Evolutionary conservation across 176 grass and related monocot species (phyloP), one percentile per base, ranked within the genome.

Genomic region (Oryza nivara): DNA sequence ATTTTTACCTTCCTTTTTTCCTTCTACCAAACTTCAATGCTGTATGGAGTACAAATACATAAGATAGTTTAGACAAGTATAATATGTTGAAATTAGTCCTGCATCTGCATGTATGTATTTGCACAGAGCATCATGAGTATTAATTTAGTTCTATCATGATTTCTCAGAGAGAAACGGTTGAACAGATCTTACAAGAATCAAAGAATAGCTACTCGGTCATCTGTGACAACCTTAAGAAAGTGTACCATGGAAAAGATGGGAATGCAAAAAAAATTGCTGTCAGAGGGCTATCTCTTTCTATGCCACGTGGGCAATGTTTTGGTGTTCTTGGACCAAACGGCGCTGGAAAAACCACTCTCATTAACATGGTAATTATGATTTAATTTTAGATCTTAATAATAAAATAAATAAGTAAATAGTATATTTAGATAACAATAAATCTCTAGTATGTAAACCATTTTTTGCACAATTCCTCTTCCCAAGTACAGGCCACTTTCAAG

Each of bases 301-400:
- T 97, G 58, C 83, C 88, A 65, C 81, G 78, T 65, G 92, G 94
- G 49, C 88, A 97, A 44, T 97, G 94, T 83, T 94, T 97, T 10
- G 94, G 94, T n/a, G 79, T 97, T 91, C 94, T 97, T 76, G 94
- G 94, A 6, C 94, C 95, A 41, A 97, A 97, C 65, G 95, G 95
- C 51, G 95, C 95, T 23, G 95, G 95, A 73, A 97, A 95, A 90
- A 95, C 95, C 54, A 90, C 95, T 60, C 90, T 97, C 43, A 95
- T 97, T 84, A 90, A 93, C 80, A 95, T 97, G 95, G 95, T 97
- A 83, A 80, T 54, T 75, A 32, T 23, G 67, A 48, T 58, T 26
- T 2, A 34, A 45, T 11, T 54, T 70, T 80, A 30, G 46, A 68
- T 52, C 51, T 54, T 54, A 54, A 54, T 17, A 54, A 54, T 6